phyloP scores from a whole-genome alignment of 441 rosid genomes.

The Bruguiera hainesii region DNA sequence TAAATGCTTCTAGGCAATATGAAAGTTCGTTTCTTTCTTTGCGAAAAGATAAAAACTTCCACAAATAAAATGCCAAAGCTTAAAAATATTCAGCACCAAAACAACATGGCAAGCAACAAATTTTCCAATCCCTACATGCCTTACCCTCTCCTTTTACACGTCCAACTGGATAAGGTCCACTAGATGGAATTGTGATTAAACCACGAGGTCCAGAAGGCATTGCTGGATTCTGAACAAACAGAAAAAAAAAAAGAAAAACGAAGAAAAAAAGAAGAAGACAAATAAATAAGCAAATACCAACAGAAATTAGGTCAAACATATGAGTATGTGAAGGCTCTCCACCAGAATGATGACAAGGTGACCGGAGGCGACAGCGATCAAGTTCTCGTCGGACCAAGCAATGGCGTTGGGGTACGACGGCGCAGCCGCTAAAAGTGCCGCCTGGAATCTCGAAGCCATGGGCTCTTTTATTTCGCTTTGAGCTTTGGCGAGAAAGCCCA shows the following conservation, averaged over 20 bases:
- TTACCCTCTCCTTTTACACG: slow-evolving; percentile 61
- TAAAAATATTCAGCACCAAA: no score
- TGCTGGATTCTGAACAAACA: slow-evolving; percentile 63
- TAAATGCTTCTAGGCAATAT: no score
- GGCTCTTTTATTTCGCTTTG: no score
- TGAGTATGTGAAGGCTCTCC: neutral
- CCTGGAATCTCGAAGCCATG: slow-evolving; percentile 84
- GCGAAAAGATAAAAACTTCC: no score
- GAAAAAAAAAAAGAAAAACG: no score
- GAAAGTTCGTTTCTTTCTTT: no score
- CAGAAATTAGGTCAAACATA: neutral
- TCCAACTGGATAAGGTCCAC: slow-evolving; percentile 64
- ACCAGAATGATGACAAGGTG: slow-evolving; percentile 82
- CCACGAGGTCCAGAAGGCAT: slow-evolving; percentile 85
- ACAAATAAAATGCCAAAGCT: no score
- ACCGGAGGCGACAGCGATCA: slow-evolving; percentile 82
- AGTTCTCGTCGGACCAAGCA: slow-evolving; percentile 92
- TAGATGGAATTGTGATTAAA: slow-evolving; percentile 48
- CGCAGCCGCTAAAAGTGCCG: slow-evolving; percentile 59
- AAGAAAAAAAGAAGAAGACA: neutral
- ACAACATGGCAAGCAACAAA: no score
- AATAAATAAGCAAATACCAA: neutral
- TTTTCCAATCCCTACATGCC: neutral
- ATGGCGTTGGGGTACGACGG: slow-evolving; percentile 76
- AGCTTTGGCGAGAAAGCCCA: no score